A percentile compares a stretch with the other conserved stretches of the same genome.
phyloP scores from a whole-genome alignment of 225 moss, liverwort and hornwort genomes.

The Pseudisothecium myosuroides region DNA sequence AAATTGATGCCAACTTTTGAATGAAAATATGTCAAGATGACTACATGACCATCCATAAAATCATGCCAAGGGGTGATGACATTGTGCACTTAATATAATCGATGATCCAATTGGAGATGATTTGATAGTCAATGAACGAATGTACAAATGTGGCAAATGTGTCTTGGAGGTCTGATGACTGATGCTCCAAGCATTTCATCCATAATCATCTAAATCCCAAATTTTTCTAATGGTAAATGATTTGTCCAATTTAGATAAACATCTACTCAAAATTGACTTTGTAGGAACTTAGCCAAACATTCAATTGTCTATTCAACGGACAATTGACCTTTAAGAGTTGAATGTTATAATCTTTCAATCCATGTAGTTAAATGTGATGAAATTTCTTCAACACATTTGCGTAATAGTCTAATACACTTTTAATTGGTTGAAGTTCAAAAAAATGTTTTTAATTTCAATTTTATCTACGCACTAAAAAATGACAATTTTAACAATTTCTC shows the following conservation, averaged over 20 bases:
- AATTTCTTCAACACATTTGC: too few relatives aligned
- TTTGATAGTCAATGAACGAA: background rate
- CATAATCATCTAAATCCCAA: background rate
- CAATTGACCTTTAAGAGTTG: too few relatives aligned
- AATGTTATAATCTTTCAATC: too few relatives aligned
- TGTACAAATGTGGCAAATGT: background rate
- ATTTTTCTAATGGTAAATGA: background rate
- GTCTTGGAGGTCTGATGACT: background rate
- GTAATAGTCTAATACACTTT: too few relatives aligned
- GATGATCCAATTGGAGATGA: background rate
- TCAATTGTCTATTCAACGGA: too few relatives aligned
- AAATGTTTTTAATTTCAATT: too few relatives aligned
- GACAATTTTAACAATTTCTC: too few relatives aligned
- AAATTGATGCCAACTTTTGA: background rate
- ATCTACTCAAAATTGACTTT: too few relatives aligned
- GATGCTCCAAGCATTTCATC: background rate
- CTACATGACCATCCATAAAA: background rate
- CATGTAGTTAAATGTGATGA: too few relatives aligned
- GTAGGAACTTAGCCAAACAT: too few relatives aligned
- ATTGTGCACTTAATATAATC: background rate
- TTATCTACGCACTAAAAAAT: too few relatives aligned
- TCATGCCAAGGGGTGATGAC: background rate
- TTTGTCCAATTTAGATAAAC: background rate
- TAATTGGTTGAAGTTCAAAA: too few relatives aligned
- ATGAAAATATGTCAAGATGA: background rate